Percentiles rank a stretch among this genome's conserved stretches.
Conservation (phyloP, 2,329 filamentous ascomycete genomes). For the Aspergillus pseudoglaucus region DNA sequence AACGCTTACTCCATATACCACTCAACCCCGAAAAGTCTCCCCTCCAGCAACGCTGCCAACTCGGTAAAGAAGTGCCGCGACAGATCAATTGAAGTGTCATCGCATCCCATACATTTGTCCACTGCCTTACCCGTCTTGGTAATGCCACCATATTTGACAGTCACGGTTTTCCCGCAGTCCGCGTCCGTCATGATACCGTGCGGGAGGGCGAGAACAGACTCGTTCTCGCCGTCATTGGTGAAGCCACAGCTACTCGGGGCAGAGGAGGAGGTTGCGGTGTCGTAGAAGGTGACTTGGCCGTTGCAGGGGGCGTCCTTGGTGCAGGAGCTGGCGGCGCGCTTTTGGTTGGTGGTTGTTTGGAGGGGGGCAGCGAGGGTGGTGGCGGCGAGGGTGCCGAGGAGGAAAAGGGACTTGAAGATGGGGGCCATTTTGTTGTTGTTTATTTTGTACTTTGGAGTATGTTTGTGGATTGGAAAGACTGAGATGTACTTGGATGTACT, state of each 20-base stretch:
- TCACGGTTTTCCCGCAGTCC: slow-evolving; percentile 63
- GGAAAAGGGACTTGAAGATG: slow-evolving; percentile 30
- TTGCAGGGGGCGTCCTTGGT: slow-evolving; percentile 22
- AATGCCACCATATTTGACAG: slow-evolving; percentile 56
- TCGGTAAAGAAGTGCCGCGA: slow-evolving; percentile 51
- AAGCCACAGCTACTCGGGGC: slow-evolving; percentile 51
- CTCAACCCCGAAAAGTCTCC: slow-evolving; percentile 38
- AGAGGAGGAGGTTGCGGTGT: slow-evolving; percentile 55
- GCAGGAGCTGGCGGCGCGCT: slow-evolving; percentile 15
- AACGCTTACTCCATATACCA: slow-evolving; percentile 33
- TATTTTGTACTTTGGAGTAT: slow-evolving; percentile 4
- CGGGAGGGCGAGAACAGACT: slow-evolving; percentile 65
- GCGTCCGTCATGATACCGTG: slow-evolving; percentile 61
- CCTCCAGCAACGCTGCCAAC: slow-evolving; percentile 35
- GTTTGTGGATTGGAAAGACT: slow-evolving; percentile 5
- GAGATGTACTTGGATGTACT: neutral
- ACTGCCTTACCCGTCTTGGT: slow-evolving; percentile 53
- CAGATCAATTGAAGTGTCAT: slow-evolving; percentile 52
- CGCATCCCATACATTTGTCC: slow-evolving; percentile 73
- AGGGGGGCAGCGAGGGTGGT: slow-evolving; percentile 21
- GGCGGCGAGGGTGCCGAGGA: slow-evolving; percentile 30
- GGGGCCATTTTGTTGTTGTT: slow-evolving; percentile 27
- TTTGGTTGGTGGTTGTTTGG: slow-evolving; percentile 5
- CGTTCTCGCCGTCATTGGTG: slow-evolving; percentile 50
- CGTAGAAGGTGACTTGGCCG: slow-evolving; percentile 71